A percentile compares a stretch with the other conserved stretches of the same genome.
Conservation (phyloP, 257 asterid species). For the Scutellaria minor region DNA sequence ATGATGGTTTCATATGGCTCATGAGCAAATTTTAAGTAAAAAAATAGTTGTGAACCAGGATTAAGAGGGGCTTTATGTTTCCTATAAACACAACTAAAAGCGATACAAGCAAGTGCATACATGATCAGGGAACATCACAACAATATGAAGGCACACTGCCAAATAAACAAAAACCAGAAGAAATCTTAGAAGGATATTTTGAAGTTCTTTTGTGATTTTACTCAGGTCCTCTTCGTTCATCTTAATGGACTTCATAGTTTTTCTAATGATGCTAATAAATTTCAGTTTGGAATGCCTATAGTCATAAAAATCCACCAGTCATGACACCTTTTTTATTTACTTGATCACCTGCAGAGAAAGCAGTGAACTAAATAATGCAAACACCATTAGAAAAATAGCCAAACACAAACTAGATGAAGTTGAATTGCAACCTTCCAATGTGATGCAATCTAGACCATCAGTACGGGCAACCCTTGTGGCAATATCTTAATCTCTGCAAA, state of each 20-base stretch:
- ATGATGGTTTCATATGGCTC: not conserved
- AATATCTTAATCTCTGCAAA: conserved; percentile 94
- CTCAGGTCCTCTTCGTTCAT: conserved; percentile 64
- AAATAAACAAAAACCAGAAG: conserved; percentile 17
- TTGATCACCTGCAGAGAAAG: conserved; percentile 83
- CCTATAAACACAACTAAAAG: conserved; percentile 1
- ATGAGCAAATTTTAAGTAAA: conserved; percentile 7
- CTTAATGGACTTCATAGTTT: conserved; percentile 55
- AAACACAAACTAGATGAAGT: conserved; percentile 33
- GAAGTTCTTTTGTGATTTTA: conserved; percentile 66
- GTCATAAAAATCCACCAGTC: conserved; percentile 98
- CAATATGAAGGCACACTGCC: conserved; percentile 30
- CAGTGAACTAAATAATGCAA: conserved; percentile 29
- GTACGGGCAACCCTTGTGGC: conserved; percentile 91
- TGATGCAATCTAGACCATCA: conserved; percentile 93
- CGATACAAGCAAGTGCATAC: conserved; percentile 19
- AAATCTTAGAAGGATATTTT: conserved; percentile 73
- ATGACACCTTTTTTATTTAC: conserved; percentile 98
- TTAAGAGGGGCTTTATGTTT: not conserved
- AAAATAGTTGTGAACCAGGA: conserved; percentile 20
- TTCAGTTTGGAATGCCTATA: conserved; percentile 83
- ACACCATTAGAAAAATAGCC: conserved; percentile 25
- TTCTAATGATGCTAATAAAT: conserved; percentile 74
- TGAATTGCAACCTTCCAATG: conserved; percentile 74
- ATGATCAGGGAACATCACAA: conserved; percentile 12